Evolutionary conservation across 2,329 filamentous ascomycete genomes (phyloP), one percentile per base, ranked within the genome.

Genomic region (Ophiocordyceps camponoti-leonardi): DNA sequence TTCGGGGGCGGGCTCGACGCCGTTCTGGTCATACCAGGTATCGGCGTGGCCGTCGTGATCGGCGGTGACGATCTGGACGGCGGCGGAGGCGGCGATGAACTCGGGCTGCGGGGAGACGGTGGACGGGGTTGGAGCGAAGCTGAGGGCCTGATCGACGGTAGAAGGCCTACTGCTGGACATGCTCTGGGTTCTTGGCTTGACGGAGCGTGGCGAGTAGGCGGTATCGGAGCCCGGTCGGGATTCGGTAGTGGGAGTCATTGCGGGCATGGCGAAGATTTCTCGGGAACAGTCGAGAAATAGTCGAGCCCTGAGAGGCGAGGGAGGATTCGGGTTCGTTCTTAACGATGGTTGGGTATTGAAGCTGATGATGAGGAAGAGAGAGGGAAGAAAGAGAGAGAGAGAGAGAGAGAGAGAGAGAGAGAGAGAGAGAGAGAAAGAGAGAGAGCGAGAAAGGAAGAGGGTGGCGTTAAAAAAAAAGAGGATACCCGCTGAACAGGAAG

Each of bases 1-100:
- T 52, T 84, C 81, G 47, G 73, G 72, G 5, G 75, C 74, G 1
- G 76, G 72, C 51, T 80, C 75, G 46, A 81, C 71, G 44, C 77
- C 77, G 52, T 83, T 73, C 49, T 82, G 74, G 56, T 84, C 77
- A 55, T 79, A 77, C 71, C 81, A 81, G 44, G 78, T 69, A 53
- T 79, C 77, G 48, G 79, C 73, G 57, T 83, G 79, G 52, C 75
- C 79, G 56, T 90, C 84, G 63, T 92, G 82, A 58, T 93, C 82
- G 57, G 86, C 82, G 57, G 86, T 90, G 53, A 96, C 81, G 50
- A 94, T 90, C 60, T 95, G 86, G 18, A 86, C 87, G 44, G 90
- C 92, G 48, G 90, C 86, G 42, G 86, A 82, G 30, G 79, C 72
- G 42, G 90, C 88, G 56, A 98, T 88, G 64, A 93, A 98, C 18